Base-by-base conservation (phyloP, 257 asterid genomes). In the Gentiana dahurica region DNA sequence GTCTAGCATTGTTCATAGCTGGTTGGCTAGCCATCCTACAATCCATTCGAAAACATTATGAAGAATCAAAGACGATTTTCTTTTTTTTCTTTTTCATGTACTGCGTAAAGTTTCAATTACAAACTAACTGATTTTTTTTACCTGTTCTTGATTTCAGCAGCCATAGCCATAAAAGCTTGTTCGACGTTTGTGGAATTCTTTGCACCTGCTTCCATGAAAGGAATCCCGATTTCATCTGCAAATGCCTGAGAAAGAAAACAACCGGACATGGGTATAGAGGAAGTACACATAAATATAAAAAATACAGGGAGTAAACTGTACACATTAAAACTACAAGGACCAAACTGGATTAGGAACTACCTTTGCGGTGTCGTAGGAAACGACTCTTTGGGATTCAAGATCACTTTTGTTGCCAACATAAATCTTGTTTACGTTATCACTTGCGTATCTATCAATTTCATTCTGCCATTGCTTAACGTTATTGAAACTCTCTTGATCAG, bases 21-120 rank as follows among this genome's bases (percentile, higher is more conserved):
- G 95, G 95, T 69, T 88, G 95, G 63, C 86, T 88, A 33, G 95
- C 96, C 96, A 88, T 88, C 81, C 96, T 87, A 60, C 24, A 48
- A 12, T 9, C 11, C 46, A 62, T 52, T 5, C 4, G 8, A 62
- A 8, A 50, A 11, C 4, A 47, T 24, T 24, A 24, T 4, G 11
- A 51, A 1, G 39, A 65, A n/a, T 39, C 24, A 54, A 6, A n/a
- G 36, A 24, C 1, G 24, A 24, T 24, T 24, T 24, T 24, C 24
- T 24, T 24, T 24, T 24, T 24, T 24, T 24, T 24, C 24, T 24
- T 24, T 9, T 24, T 24, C 24, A 24, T 24, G 24, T 24, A 24
- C 24, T 24, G 24, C 24, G 24, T 24, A 13, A 12, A 4, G 12
- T 34, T 51, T 57, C 32, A 32, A 13, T 24, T 5, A 47, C 46